Conservation (phyloP, 1,284 basidiomycete species). For the Puccinia sorghi region DNA sequence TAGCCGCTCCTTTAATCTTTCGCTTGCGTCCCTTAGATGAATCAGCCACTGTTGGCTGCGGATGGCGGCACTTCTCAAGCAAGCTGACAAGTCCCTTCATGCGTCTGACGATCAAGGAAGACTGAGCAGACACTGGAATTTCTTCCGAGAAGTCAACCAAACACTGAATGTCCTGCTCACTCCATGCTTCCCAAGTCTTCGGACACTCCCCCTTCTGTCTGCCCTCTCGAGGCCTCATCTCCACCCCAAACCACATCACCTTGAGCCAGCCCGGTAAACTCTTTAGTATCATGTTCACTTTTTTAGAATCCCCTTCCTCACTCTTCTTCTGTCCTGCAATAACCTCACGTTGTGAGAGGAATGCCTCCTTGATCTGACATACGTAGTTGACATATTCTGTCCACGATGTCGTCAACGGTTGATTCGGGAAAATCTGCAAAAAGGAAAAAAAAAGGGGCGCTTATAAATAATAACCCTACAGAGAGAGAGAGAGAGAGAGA, state of each 20-base stretch:
- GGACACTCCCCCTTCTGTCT: not conserved
- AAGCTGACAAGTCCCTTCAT: constrained; percentile 3
- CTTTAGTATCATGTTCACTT: not conserved
- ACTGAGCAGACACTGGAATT: constrained; percentile 1
- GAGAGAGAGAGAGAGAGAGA: too few species aligned
- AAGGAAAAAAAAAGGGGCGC: not conserved
- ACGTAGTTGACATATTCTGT: not conserved
- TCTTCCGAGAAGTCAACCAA: not conserved
- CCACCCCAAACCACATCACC: not conserved
- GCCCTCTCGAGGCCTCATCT: not conserved
- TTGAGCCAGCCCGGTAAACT: not conserved
- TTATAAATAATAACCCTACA: not conserved
- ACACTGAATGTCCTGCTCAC: not conserved
- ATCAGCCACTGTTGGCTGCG: not conserved
- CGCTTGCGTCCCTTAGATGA: not conserved
- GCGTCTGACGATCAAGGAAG: not conserved
- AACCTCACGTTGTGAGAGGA: not conserved
- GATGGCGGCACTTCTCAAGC: not conserved
- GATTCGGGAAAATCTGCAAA: not conserved
- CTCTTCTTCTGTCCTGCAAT: not conserved
- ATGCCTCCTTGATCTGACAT: not conserved
- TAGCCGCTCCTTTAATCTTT: too few species aligned
- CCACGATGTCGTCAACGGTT: not conserved
- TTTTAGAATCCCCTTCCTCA: not conserved
- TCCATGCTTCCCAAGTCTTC: not conserved